Base-by-base conservation (phyloP, 495 filamentous ascomycete genomes). In the Aspergillus cristatus region DNA sequence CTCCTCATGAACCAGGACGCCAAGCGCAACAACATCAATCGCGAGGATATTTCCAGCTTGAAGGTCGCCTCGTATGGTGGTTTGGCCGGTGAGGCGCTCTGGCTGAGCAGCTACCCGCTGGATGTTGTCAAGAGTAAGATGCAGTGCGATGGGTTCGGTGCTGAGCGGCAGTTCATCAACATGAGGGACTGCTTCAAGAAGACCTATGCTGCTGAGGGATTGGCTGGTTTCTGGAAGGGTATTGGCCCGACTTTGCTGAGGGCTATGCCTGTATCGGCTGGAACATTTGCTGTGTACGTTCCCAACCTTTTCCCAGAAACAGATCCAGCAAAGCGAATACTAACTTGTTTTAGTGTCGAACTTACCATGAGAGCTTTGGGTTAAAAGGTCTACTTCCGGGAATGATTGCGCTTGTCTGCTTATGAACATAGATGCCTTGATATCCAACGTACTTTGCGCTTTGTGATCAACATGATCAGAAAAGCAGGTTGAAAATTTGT, bases 41-140 rank as follows among this genome's bases (percentile, higher is more conserved):
- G 91, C 14, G 75, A 82, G 51, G 76, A 94, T 17, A 76, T 98
- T 18, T 76, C 82, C 8, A 76, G 74, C 42, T 77, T 78, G 57
- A 95, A 94, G 64, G 76, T 98, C 30, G 93, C 91, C 13, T 67
- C 84, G 7, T 97, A 96, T 55, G 91, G 91, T 46, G 91, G 91
- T 29, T 57, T 97, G 37, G 91, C 91, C 1, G 91, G 91, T 43
- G 91, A 98, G 71, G 84, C 78, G 15, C 70, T 98, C 29, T 98
- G 91, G 91, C 57, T 98, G 45, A 72, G 71, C 28, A 91, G 84
- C 51, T 98, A 98, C 59, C 91, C 91, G 15, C 80, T 98, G 40
- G 91, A 98, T 62, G 91, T 97, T 18, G 65, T 98, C 57, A 98
- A 98, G 83, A 94, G 86, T 62, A 96, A 94, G 77, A 94, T 97